These are phyloP conservation scores for Pseudogymnoascus sp. DNA, from an alignment of 2,329 filamentous ascomycete species.

Conservation along the genomic window DNA sequence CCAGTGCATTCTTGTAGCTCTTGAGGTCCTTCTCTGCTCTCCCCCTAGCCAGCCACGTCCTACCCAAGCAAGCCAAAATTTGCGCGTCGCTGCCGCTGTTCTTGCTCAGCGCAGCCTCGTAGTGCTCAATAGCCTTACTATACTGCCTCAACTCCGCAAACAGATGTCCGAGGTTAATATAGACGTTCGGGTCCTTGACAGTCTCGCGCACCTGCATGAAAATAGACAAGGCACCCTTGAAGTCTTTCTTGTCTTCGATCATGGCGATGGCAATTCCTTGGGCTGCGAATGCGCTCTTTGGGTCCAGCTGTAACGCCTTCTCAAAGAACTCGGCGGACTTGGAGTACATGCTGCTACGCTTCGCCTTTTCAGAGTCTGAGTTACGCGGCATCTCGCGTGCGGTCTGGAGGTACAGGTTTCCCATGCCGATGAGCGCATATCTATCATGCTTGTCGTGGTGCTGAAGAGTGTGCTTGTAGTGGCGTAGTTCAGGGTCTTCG, in stretches of 20 bases:
- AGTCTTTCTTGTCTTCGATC: slow-evolving; percentile 89
- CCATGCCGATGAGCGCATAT: slow-evolving; percentile 96
- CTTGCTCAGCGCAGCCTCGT: slow-evolving; percentile 65
- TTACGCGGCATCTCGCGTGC: slow-evolving; percentile 92
- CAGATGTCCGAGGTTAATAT: slow-evolving; percentile 87
- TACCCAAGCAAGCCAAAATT: slow-evolving; percentile 61
- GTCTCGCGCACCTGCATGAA: slow-evolving; percentile 88
- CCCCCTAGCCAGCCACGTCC: slow-evolving; percentile 60
- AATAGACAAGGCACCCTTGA: slow-evolving; percentile 70
- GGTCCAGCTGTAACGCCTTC: slow-evolving; percentile 89
- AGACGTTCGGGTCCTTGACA: slow-evolving; percentile 77
- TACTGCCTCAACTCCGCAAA: slow-evolving; percentile 87
- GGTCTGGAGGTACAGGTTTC: slow-evolving; percentile 73
- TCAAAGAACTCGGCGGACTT: slow-evolving; percentile 98
- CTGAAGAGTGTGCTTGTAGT: slow-evolving; percentile 93
- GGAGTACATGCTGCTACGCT: slow-evolving; percentile 75
- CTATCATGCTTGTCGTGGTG: slow-evolving; percentile 94
- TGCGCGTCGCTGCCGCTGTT: slow-evolving; percentile 54
- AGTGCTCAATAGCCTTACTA: slow-evolving; percentile 85
- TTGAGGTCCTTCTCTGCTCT: slow-evolving; percentile 54
- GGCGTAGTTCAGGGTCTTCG: slow-evolving; percentile 84
- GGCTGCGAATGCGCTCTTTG: slow-evolving; percentile 90
- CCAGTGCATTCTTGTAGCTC: slow-evolving; percentile 55
- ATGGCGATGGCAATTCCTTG: slow-evolving; percentile 93
- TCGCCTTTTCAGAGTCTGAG: slow-evolving; percentile 82